Evolutionary conservation across 176 grass and related monocot species (phyloP), one percentile per base, ranked within the genome.

Genomic region (Paspalum vaginatum): DNA sequence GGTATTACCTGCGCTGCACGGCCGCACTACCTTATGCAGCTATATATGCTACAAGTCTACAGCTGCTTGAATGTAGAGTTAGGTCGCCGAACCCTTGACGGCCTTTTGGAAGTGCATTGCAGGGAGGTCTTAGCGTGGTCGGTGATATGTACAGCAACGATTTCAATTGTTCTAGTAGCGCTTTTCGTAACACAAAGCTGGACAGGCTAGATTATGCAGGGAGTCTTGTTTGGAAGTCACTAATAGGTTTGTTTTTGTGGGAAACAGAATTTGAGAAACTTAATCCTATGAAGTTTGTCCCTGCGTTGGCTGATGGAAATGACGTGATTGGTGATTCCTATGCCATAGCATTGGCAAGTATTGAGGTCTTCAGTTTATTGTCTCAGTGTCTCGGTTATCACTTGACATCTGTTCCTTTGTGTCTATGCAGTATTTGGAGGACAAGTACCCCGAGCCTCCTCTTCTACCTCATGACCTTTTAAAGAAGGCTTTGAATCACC

Each of bases 231-330:
- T 76, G 42, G 12, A 40, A 13, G 24, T 59, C 50, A 78, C n/a
- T 67, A 56, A 74, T 25, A 27, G 50, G 52, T 32, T 65, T 11
- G 38, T 62, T 55, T 60, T 18, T 66, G 14, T 82, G 18, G 50
- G 7, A 65, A 45, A 7, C 81, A 89, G 88, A 89, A 85, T 89
- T 86, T 50, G 9, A 78, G 37, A 89, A 86, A 73, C 13, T 89
- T 82, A 89, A 89, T 68, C 88, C 88, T 72, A 86, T 82, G 83
- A 89, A 82, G 59, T 86, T 89, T 1, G 88, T 86, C 67, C 88
- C 83, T 12, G 83, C 59, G 1, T 56, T 85, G 43, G 72, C 78
- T 0, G 78, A 86, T 8, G 73, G 37, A 0, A 65, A 82, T 26
- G 66, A 50, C 8, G 77, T 82, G 25, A 67, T 89, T 0, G 87